A percentile compares a stretch with the other conserved stretches of the same genome.
phyloP scores from a whole-genome alignment of 2,329 filamentous ascomycete genomes.

The Cryphonectria parasitica region DNA sequence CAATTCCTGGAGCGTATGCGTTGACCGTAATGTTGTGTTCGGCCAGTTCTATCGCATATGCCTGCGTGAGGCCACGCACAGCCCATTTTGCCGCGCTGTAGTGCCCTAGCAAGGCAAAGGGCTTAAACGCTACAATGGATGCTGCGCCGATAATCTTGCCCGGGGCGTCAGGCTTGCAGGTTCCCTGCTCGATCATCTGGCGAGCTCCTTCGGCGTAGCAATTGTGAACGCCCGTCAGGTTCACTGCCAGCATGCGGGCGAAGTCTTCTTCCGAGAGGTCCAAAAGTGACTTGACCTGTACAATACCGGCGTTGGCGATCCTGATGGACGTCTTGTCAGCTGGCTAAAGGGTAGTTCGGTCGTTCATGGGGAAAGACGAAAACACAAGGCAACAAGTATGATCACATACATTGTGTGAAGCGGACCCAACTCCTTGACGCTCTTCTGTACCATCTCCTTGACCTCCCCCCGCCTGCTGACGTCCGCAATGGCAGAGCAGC shows the following conservation, averaged over 20 bases:
- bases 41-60: constrained; percentile 69
- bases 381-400: too few species aligned
- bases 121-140: constrained; percentile 63
- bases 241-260: constrained; percentile 64
- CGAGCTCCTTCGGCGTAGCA: constrained; percentile 66
- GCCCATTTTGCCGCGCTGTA: constrained; percentile 71
- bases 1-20: constrained; percentile 69
- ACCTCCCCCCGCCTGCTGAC: constrained; percentile 62
- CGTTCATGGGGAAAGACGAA: neutral
- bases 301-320: constrained; percentile 67
- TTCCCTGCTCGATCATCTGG: constrained; percentile 66
- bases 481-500: constrained; percentile 61
- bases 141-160: constrained; percentile 58
- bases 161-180: constrained; percentile 35
- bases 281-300: constrained; percentile 58
- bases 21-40: constrained; percentile 68
- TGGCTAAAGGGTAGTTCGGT: neutral
- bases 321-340: neutral
- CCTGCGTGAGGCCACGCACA: constrained; percentile 67
- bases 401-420: constrained; percentile 37
- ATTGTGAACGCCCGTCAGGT: constrained; percentile 67
- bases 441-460: constrained; percentile 51
- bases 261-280: constrained; percentile 62
- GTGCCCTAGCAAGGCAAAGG: constrained; percentile 61
- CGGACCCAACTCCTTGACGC: constrained; percentile 57